Percentiles rank a stretch among this genome's conserved stretches.
Evolutionary conservation across 352 stramenopile genomes (phyloP).

Genomic region (Phytophthora sp.): DNA sequence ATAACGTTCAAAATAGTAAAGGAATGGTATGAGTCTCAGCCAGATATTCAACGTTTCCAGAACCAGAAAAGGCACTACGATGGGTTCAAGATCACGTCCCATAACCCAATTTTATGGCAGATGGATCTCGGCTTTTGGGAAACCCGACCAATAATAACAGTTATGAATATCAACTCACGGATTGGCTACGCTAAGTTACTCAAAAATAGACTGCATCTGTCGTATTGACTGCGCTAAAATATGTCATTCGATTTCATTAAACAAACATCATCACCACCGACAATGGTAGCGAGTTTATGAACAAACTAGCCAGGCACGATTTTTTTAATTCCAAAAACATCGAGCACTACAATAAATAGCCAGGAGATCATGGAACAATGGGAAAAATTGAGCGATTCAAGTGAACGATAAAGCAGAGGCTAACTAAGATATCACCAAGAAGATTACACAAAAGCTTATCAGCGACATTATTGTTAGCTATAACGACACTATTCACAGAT

Average conservation of each 20-base stretch:
- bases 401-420: background rate
- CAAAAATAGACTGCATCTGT: background rate
- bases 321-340: no score
- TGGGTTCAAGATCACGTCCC: background rate
- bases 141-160: no score
- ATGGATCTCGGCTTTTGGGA: background rate
- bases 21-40: background rate
- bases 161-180: background rate
- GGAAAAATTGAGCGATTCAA: no score
- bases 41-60: background rate
- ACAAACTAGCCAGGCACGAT: background rate
- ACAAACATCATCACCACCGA: background rate
- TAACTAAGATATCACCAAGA: background rate
- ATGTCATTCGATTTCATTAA: background rate
- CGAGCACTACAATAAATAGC: no score
- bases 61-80: background rate
- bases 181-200: background rate
- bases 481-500: background rate
- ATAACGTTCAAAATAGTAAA: background rate
- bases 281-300: background rate
- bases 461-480: background rate
- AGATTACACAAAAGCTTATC: background rate
- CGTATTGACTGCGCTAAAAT: background rate
- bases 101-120: conserved; percentile 1
- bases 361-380: no score